Conservation (phyloP, 2,329 filamentous ascomycete species). For the Pestalotiopsis sp. region DNA sequence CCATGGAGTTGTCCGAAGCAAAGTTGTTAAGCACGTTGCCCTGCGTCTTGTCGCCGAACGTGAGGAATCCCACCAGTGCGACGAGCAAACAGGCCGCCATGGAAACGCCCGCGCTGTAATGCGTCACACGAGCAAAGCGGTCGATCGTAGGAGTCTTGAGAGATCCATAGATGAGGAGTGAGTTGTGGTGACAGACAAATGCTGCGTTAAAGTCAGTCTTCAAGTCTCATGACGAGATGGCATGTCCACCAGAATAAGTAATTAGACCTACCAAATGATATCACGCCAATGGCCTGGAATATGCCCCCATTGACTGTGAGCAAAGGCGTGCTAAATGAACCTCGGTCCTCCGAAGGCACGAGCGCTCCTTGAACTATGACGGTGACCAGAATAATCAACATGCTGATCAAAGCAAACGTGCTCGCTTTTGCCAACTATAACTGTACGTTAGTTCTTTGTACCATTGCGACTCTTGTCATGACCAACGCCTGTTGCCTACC, state of each 20-base stretch:
- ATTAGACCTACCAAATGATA: slow-evolving; percentile 78
- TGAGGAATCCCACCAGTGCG: slow-evolving; percentile 87
- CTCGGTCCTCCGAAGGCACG: slow-evolving; percentile 71
- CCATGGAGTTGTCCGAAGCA: slow-evolving; percentile 83
- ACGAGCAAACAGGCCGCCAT: slow-evolving; percentile 90
- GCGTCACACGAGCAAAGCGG: slow-evolving; percentile 89
- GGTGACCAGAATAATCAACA: slow-evolving; percentile 86
- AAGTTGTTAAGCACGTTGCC: slow-evolving; percentile 99
- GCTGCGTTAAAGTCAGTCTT: slow-evolving; percentile 36
- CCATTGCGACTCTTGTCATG: background rate
- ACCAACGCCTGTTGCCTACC: slow-evolving; percentile 50
- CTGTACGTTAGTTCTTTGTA: slow-evolving; percentile 7
- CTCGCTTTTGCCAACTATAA: slow-evolving; percentile 89
- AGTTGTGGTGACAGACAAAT: slow-evolving; percentile 87
- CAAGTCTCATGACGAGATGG: background rate
- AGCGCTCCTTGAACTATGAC: slow-evolving; percentile 82
- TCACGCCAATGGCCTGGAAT: slow-evolving; percentile 95
- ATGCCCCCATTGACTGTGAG: slow-evolving; percentile 84
- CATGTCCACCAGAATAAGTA: background rate
- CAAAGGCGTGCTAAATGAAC: slow-evolving; percentile 68
- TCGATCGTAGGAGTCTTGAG: slow-evolving; percentile 92
- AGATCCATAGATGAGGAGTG: slow-evolving; percentile 94
- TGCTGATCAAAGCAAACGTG: slow-evolving; percentile 88
- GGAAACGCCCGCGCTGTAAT: slow-evolving; percentile 88
- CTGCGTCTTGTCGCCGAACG: slow-evolving; percentile 87